Evolutionary conservation across 768 basidiomycete genomes (phyloP).

Genomic region (Leccinellum rugosiceps): DNA sequence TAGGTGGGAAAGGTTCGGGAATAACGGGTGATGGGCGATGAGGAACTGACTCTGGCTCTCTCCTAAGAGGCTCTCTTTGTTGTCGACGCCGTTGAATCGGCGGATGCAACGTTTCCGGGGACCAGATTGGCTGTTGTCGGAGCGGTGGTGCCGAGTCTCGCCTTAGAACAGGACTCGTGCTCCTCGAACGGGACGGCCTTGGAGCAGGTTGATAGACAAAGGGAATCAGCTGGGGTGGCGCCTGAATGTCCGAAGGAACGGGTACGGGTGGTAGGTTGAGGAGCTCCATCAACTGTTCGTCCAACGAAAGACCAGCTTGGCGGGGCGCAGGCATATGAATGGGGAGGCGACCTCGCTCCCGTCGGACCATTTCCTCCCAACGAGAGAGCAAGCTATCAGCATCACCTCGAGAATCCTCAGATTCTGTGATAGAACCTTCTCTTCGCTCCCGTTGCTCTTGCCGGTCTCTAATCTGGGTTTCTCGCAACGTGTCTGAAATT

Average conservation of each 20-base stretch:
- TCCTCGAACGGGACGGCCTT: constrained; percentile 37
- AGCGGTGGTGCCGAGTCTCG: constrained; percentile 25
- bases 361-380: constrained; percentile 25
- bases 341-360: constrained; percentile 27
- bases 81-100: constrained; percentile 7
- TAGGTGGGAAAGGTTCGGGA: constrained; percentile 8
- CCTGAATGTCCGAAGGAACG: constrained; percentile 38
- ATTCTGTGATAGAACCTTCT: constrained; percentile 31
- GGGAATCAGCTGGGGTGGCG: constrained; percentile 52
- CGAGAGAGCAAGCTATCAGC: constrained; percentile 26
- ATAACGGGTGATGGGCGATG: constrained; percentile 5
- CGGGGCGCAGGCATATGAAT: constrained; percentile 45
- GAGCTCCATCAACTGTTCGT: constrained; percentile 59
- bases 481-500: constrained; percentile 12
- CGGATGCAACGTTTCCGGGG: constrained; percentile 17
- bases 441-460: not conserved
- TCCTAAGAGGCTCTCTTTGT: constrained; percentile 9
- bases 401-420: constrained; percentile 26
- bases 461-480: constrained; percentile 16
- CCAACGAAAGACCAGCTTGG: constrained; percentile 49
- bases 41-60: not conserved
- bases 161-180: constrained; percentile 36
- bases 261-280: constrained; percentile 45
- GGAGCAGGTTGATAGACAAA: constrained; percentile 53
- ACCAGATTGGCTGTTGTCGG: constrained; percentile 21